Conservation (phyloP, 1,139 yeast species). For the Blastobotrys petasosporus region DNA sequence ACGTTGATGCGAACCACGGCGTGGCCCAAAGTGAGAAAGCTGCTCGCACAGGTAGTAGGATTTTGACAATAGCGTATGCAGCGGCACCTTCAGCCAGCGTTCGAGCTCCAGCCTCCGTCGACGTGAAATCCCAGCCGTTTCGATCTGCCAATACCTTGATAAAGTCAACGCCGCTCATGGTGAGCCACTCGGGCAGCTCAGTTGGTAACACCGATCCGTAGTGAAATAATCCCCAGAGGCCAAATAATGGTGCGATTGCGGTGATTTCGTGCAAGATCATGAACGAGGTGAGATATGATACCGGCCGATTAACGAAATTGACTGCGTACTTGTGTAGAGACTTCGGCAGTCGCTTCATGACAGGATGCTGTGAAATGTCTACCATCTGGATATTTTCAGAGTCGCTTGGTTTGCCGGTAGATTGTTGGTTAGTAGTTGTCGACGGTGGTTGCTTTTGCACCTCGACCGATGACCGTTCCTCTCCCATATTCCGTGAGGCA, state of each 20-base stretch:
- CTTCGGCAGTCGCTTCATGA: slow-evolving; percentile 35
- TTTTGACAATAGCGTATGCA: slow-evolving; percentile 72
- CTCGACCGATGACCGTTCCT: not conserved
- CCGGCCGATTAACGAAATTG: slow-evolving; percentile 53
- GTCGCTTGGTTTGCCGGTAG: not conserved
- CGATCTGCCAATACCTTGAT: slow-evolving; percentile 45
- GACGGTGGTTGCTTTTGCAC: not conserved
- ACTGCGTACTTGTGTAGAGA: slow-evolving; percentile 47
- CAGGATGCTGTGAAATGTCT: slow-evolving; percentile 13
- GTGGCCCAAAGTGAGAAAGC: slow-evolving; percentile 52
- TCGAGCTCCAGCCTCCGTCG: slow-evolving; percentile 49
- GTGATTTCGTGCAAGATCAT: slow-evolving; percentile 77
- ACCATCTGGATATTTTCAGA: slow-evolving; percentile 1
- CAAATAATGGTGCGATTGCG: slow-evolving; percentile 73
- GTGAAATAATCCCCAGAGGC: slow-evolving; percentile 70
- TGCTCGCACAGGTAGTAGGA: slow-evolving; percentile 51
- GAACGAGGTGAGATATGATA: slow-evolving; percentile 67
- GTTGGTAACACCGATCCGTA: slow-evolving; percentile 42
- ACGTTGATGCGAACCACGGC: slow-evolving; percentile 61
- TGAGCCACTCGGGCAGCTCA: slow-evolving; percentile 61
- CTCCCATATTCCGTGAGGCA: not conserved
- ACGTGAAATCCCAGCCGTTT: slow-evolving; percentile 31
- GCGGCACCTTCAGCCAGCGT: slow-evolving; percentile 80
- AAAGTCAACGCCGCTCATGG: slow-evolving; percentile 55
- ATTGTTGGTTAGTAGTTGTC: not conserved